Evolutionary conservation across 768 basidiomycete species (phyloP), one percentile per base, ranked within the genome.

Genomic region (Floccularia luteovirens): DNA sequence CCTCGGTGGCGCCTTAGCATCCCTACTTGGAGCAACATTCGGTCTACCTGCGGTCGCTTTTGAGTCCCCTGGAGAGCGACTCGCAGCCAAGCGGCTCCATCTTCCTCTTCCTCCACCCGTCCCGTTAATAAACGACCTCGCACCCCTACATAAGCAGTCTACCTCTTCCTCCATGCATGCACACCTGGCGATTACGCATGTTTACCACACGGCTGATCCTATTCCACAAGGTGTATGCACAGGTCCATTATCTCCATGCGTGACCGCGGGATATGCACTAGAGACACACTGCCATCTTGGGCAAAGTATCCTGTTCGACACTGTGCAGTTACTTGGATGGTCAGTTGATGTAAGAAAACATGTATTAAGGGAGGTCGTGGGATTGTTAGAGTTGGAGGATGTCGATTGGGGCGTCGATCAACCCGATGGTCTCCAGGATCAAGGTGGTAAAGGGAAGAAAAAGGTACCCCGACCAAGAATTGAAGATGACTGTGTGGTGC

Each of bases 121-220:
- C n/a, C n/a, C n/a, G n/a, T n/a, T n/a, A n/a, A n/a, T n/a, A n/a
- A n/a, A n/a, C n/a, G 25, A 17, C 12, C 28, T 21, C 33, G 36
- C 44, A 27, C 8, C 39, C 31, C 7, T 12, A 54, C 71, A 75
- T 69, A 70, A 45, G 60, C 82, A n/a, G 66, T 75, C 58, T 72
- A 66, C 54, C 78, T 10, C 21, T 12, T 22, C 34, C 19, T 13
- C 32, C 11, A 11, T 10, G 11, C 11, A 6, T 5, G 10, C 19
- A 16, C 19, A 24, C 21, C 8, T n/a, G 8, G 75, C 49, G 56
- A 79, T 66, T 40, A 93, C 61, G 0, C 91, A 97, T 52, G 68
- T 97, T 19, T 96, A 86, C 52, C 90, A 97, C 57, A 93, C 82
- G 1, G 86, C 83, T 1, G 94, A 98, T 58, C 94, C 93, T 0